Conservation (phyloP, 495 filamentous ascomycete species). For the Tuber aestivum region DNA sequence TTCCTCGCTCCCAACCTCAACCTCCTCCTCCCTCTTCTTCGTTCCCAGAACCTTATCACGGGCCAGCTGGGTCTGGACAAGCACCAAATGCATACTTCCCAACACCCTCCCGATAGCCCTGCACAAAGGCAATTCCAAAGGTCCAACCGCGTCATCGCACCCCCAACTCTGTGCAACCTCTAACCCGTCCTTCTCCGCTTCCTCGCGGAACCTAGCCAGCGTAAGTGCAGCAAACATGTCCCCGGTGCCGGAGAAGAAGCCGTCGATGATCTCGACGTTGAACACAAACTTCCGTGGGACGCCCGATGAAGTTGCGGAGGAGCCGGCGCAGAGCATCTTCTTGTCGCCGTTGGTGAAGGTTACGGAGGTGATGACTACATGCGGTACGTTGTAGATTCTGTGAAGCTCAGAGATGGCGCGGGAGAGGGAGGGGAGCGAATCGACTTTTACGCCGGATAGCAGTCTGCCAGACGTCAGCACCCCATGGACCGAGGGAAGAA, state of each 20-base stretch:
- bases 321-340: constrained; percentile 37
- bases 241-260: constrained; percentile 90
- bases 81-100: constrained; percentile 84
- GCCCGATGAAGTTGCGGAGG: constrained; percentile 32
- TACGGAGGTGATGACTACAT: constrained; percentile 89
- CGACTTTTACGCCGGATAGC: constrained; percentile 75
- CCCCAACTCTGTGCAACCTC: constrained; percentile 57
- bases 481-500: neutral
- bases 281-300: constrained; percentile 69
- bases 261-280: constrained; percentile 76
- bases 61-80: constrained; percentile 66
- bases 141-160: constrained; percentile 59
- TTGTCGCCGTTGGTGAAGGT: constrained; percentile 39
- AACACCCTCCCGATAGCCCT: constrained; percentile 77
- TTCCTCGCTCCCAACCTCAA: constrained; percentile 43
- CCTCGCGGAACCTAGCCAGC: constrained; percentile 82
- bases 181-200: constrained; percentile 47
- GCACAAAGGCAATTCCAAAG: constrained; percentile 71
- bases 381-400: constrained; percentile 67
- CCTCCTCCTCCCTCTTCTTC: constrained; percentile 34
- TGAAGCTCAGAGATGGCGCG: constrained; percentile 73
- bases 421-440: constrained; percentile 63
- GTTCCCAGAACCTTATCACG: constrained; percentile 55
- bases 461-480: constrained; percentile 50
- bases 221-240: constrained; percentile 97